Evolutionary conservation across 805 yeast genomes (phyloP).

Genomic region (Debaryomyces prosopidis): DNA sequence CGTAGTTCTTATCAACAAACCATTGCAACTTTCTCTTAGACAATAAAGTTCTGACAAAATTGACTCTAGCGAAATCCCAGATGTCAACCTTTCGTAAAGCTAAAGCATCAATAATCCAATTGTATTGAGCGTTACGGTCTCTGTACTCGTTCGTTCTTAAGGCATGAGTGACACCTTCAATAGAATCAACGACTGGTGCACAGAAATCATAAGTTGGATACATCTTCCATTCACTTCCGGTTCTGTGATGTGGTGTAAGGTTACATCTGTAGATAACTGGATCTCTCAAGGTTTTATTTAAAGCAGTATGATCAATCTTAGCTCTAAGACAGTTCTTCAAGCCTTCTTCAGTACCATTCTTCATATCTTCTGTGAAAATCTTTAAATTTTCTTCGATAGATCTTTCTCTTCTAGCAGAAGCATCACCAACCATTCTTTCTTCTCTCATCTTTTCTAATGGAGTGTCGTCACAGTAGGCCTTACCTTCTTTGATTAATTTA

Average conservation of each 20-base stretch:
- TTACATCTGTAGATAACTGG: constrained; percentile 98
- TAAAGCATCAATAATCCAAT: constrained; percentile 87
- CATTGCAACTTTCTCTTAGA: constrained; percentile 98
- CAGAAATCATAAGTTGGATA: constrained; percentile 99
- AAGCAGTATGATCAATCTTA: constrained; percentile 86
- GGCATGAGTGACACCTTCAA: constrained; percentile 98
- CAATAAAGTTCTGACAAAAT: constrained; percentile 91
- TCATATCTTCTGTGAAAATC: constrained; percentile 89
- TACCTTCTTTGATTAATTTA: constrained; percentile 88
- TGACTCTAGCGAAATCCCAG: constrained; percentile 98
- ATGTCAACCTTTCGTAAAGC: constrained; percentile 87
- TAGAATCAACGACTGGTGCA: constrained; percentile 92
- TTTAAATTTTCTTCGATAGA: constrained; percentile 87
- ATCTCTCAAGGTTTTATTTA: constrained; percentile 94
- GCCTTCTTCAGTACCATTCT: constrained; percentile 90
- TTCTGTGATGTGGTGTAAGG: constrained; percentile 96
- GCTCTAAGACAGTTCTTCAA: constrained; percentile 93
- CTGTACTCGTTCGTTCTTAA: constrained; percentile 97
- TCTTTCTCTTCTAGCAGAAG: constrained; percentile 90
- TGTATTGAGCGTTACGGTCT: constrained; percentile 97
- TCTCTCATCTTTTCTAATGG: constrained; percentile 95
- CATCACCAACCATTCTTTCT: constrained; percentile 96
- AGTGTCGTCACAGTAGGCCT: constrained; percentile 97
- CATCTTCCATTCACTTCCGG: constrained; percentile 90
- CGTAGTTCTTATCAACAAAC: constrained; percentile 93